Base-by-base conservation (phyloP, 2,329 filamentous ascomycete genomes). In the Paecilomyces sp. region DNA sequence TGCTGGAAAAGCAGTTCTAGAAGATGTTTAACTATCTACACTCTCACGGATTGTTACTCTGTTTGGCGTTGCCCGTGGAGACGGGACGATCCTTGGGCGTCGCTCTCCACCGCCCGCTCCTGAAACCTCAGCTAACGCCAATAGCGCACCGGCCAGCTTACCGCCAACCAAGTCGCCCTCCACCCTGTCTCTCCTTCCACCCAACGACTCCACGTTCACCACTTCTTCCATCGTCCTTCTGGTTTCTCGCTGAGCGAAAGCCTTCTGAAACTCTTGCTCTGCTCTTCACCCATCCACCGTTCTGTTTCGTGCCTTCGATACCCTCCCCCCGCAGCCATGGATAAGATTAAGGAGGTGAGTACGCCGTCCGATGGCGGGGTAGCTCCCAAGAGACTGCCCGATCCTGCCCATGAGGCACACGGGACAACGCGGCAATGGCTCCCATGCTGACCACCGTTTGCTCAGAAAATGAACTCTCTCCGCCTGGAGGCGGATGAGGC, bases 401-500 rank as follows among this genome's bases (percentile, higher is more conserved):
- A 62, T 62, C 63, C 55, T 54, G 33, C 57, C 62, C 61, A 30
- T 15, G 4, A 30, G 18, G 51, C 22, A 60, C 58, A 69, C 71
- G 67, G 70, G 68, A 67, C 68, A 63, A 70, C 15, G 33, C 24
- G 69, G 62, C 62, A 64, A 62, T 74, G 71, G 73, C 72, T 68
- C 70, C 70, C 67, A 33, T 57, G 28, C 51, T 53, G 24, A 53
- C 51, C 24, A 53, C 18, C 28, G 30, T 11, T 4, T 65, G 55
- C 50, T 60, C 70, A 97, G 93, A 93, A 92, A 88, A 93, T 97
- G 91, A 89, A 89, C 82, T 84, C 88, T 78, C 91, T 99, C 82
- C 92, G 93, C 76, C 81, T 93, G 79, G 91, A 97, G 85, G 90
- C 91, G 72, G 94, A 97, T 74, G 89, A 94, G 75, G 88, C 90